Evolutionary conservation across 148 eudicot genomes (phyloP).

Genomic region (Dysphania ambrosioides): DNA sequence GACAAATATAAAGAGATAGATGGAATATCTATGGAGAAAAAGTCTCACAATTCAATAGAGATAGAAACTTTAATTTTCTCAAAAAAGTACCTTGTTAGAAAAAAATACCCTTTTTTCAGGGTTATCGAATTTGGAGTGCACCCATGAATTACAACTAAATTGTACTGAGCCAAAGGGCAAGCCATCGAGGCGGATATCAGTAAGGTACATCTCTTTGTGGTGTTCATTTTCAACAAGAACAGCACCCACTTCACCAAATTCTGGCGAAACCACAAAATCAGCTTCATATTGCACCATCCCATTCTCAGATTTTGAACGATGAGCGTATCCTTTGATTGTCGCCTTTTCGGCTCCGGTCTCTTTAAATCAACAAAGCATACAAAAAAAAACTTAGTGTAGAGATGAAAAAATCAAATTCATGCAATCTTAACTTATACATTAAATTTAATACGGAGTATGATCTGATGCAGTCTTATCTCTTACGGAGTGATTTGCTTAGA

Average conservation of each 20-base stretch:
- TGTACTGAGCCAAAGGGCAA: slow-evolving; percentile 17
- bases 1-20: too few relatives aligned
- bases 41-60: too few relatives aligned
- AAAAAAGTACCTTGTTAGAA: slow-evolving; percentile 38
- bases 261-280: slow-evolving; percentile 17
- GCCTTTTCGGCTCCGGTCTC: slow-evolving; percentile 31
- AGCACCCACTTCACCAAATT: slow-evolving; percentile 41
- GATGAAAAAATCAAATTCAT: too few relatives aligned
- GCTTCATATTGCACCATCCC: slow-evolving; percentile 33
- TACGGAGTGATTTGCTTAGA: too few relatives aligned
- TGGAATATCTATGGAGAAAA: too few relatives aligned
- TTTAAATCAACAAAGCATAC: not conserved
- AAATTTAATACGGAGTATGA: too few relatives aligned
- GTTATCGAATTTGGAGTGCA: slow-evolving; percentile 28
- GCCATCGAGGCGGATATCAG: slow-evolving; percentile 27
- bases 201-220: slow-evolving; percentile 34
- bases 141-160: slow-evolving; percentile 36
- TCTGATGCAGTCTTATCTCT: too few relatives aligned
- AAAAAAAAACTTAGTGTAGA: too few relatives aligned
- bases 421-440: too few relatives aligned
- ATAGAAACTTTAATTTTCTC: too few relatives aligned
- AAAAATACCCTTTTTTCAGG: slow-evolving; percentile 38
- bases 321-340: slow-evolving; percentile 27
- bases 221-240: slow-evolving; percentile 36
- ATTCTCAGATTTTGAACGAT: not conserved